Evolutionary conservation across 768 basidiomycete species (phyloP).

Genomic region (Mycena albidolilacea): DNA sequence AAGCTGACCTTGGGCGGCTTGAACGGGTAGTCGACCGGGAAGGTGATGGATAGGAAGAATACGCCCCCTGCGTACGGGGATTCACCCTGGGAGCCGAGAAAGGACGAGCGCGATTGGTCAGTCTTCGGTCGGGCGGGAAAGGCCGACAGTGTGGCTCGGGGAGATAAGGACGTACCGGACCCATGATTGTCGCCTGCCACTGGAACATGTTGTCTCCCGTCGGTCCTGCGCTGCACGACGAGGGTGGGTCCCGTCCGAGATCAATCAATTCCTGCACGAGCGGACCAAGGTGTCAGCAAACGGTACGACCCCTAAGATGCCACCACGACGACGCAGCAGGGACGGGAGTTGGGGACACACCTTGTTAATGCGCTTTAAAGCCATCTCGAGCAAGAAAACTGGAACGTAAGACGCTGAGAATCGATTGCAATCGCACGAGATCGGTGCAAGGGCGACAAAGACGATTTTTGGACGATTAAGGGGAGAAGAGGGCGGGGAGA

Average conservation of each 20-base stretch:
- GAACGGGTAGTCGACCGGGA: constrained; percentile 99
- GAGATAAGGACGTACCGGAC: constrained; percentile 79
- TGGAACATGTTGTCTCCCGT: constrained; percentile 99
- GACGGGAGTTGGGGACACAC: constrained; percentile 54
- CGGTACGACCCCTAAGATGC: constrained; percentile 41
- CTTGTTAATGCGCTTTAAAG: constrained; percentile 99
- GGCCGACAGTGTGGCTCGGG: constrained; percentile 8
- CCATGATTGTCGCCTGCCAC: constrained; percentile 99
- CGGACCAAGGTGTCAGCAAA: constrained; percentile 37
- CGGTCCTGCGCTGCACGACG: constrained; percentile 98
- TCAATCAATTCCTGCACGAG: constrained; percentile 92
- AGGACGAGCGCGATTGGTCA: constrained; percentile 32
- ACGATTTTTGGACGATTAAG: constrained; percentile 36
- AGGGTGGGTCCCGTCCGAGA: constrained; percentile 99
- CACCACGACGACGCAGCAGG: constrained; percentile 19
- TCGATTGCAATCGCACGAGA: constrained; percentile 60
- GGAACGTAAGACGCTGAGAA: constrained; percentile 30
- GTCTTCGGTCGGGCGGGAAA: constrained; percentile 43
- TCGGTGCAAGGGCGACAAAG: constrained; percentile 47
- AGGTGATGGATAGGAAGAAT: constrained; percentile 96
- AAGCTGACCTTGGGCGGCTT: constrained; percentile 99
- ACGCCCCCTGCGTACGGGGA: constrained; percentile 99
- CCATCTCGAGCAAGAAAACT: constrained; percentile 70
- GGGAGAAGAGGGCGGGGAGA: constrained; percentile 43
- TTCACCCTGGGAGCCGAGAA: constrained; percentile 75